Evolutionary conservation across 202 grass and related monocot genomes (phyloP).

Genomic region (Setaria viridis): DNA sequence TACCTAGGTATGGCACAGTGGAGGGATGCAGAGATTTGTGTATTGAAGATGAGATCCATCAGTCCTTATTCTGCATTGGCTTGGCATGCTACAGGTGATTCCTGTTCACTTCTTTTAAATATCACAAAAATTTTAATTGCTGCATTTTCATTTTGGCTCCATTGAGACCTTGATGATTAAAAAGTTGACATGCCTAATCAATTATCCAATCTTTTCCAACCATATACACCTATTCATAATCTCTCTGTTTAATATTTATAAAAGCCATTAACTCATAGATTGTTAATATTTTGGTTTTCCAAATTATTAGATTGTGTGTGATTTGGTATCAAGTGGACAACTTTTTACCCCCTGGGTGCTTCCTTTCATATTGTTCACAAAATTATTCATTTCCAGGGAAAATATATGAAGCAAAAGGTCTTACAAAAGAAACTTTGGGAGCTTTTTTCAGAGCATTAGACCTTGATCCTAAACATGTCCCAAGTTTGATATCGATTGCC

Average conservation of each 20-base stretch:
- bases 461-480: conserved; percentile 76
- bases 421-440: conserved; percentile 68
- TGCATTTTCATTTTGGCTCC: background rate
- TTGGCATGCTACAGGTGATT: conserved; percentile 86
- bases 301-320: conserved; percentile 1
- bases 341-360: background rate
- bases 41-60: conserved; percentile 62
- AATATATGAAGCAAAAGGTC: conserved; percentile 72
- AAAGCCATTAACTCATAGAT: background rate
- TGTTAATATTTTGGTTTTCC: background rate
- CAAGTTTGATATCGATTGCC: conserved; percentile 80
- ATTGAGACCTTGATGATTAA: background rate
- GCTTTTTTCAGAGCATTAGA: conserved; percentile 79
- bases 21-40: conserved; percentile 86
- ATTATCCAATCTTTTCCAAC: conserved; percentile 8
- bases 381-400: conserved; percentile 66
- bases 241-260: conserved; percentile 16
- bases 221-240: background rate
- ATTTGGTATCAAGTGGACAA: background rate
- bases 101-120: conserved; percentile 20
- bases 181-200: conserved; percentile 5
- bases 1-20: conserved; percentile 84
- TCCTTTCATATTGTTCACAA: conserved; percentile 42
- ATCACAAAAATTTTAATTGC: background rate
- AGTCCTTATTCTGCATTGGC: conserved; percentile 67